These are phyloP conservation scores for Prototheca cutis DNA, from an alignment of 163 green algal genomes.

Conservation along the genomic window DNA sequence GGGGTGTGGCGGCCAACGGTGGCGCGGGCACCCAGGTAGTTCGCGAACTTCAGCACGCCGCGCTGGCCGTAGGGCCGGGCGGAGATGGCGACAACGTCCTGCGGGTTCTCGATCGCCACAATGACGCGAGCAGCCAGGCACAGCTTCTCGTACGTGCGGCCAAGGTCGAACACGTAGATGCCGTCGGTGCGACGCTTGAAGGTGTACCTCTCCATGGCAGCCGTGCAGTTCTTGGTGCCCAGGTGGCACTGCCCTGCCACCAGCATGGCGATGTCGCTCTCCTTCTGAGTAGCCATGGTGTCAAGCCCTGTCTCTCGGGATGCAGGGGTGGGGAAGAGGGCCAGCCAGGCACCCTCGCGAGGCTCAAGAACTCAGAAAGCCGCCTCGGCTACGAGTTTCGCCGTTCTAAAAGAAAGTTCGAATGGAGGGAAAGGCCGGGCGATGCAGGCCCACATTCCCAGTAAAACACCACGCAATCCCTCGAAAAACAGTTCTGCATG, in stretches of 20 bases:
- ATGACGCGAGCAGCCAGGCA: constrained; percentile 95
- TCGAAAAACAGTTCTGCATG: no score
- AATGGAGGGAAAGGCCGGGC: constrained; percentile 3
- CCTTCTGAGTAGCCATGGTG: constrained; percentile 11
- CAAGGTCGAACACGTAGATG: constrained; percentile 98
- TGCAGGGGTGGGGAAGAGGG: background rate
- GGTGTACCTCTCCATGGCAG: constrained; percentile 95
- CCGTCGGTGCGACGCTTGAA: constrained; percentile 82
- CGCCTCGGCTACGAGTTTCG: no score
- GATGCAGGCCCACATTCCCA: no score
- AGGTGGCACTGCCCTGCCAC: constrained; percentile 79
- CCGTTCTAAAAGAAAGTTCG: no score
- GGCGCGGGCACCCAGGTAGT: constrained; percentile 89
- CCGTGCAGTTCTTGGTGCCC: constrained; percentile 88
- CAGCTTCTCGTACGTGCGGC: constrained; percentile 98
- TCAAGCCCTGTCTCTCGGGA: background rate
- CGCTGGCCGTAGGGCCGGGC: constrained; percentile 89
- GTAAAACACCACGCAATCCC: no score
- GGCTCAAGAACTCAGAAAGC: no score
- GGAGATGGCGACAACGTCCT: constrained; percentile 79
- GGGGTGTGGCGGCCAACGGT: constrained; percentile 95
- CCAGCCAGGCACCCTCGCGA: background rate
- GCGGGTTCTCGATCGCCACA: constrained; percentile 96
- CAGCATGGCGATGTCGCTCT: constrained; percentile 90
- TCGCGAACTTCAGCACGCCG: constrained; percentile 96